phyloP scores from a whole-genome alignment of 2,329 filamentous ascomycete species.

The Hypocrella siamensis region DNA sequence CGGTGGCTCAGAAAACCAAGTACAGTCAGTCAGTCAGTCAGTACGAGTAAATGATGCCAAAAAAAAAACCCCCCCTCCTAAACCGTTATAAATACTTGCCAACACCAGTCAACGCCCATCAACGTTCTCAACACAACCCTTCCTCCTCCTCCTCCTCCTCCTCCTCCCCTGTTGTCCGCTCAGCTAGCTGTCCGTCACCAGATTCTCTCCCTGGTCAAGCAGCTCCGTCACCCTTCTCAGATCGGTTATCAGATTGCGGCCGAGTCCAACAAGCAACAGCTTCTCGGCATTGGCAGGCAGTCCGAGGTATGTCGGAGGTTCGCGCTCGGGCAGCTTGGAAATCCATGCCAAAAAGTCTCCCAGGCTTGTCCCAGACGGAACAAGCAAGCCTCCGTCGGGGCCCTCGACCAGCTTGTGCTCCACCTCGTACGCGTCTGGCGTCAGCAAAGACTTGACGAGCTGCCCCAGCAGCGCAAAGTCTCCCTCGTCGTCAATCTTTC shows the following conservation, averaged over 20 bases:
- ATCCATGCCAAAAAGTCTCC: constrained; percentile 87
- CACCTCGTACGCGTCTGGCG: constrained; percentile 78
- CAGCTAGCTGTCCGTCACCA: constrained; percentile 48
- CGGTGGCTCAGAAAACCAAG: no score
- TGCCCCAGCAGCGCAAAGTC: constrained; percentile 62
- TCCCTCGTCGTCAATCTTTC: constrained; percentile 84
- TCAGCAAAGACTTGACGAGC: constrained; percentile 67
- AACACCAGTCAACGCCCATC: no score
- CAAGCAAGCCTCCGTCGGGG: constrained; percentile 45
- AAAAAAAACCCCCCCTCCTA: no score
- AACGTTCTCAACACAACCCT: no score
- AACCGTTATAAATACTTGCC: no score
- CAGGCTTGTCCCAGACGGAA: constrained; percentile 69
- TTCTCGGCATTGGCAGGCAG: constrained; percentile 95
- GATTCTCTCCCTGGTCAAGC: constrained; percentile 84
- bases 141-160: background rate
- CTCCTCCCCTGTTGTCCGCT: background rate
- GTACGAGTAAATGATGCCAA: no score
- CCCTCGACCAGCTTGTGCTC: constrained; percentile 77
- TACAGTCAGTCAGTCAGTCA: no score
- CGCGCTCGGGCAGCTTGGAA: constrained; percentile 77
- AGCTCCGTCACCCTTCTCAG: constrained; percentile 72
- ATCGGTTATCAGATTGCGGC: constrained; percentile 70
- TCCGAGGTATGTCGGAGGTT: constrained; percentile 89
- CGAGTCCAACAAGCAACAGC: constrained; percentile 75